phyloP scores from a whole-genome alignment of 73 alveolate species.

The Tetrahymena malaccensis region DNA sequence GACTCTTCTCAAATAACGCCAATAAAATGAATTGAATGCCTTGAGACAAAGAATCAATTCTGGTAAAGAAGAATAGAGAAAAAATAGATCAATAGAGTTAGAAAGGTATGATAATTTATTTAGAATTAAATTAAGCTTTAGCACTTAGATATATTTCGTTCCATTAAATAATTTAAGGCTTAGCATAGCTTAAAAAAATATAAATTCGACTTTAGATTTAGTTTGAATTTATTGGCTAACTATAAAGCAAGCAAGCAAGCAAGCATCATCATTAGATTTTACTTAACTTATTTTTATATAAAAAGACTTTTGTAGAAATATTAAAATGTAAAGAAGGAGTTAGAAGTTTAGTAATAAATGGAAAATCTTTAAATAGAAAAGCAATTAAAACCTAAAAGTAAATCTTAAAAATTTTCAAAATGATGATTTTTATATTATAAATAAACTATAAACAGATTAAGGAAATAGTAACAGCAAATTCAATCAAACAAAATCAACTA shows the following conservation, averaged over 20 bases:
- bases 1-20: constrained; percentile 13
- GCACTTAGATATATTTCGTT: not conserved
- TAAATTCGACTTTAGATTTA: too few species aligned
- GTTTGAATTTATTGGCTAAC: too few species aligned
- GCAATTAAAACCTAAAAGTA: constrained; percentile 23
- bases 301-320: constrained; percentile 41
- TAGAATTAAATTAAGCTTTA: too few species aligned
- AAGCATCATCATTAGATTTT: not conserved
- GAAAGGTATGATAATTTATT: constrained; percentile 22
- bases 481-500: not conserved
- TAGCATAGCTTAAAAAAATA: too few species aligned
- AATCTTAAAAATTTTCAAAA: not conserved
- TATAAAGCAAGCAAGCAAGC: not conserved
- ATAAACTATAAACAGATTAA: not conserved
- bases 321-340: constrained; percentile 46
- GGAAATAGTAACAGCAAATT: not conserved
- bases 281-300: not conserved
- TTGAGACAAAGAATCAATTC: constrained; percentile 34
- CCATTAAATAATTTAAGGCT: not conserved
- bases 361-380: constrained; percentile 23
- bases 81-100: constrained; percentile 35
- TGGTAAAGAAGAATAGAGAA: constrained; percentile 40
- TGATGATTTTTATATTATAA: not conserved
- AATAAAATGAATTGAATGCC: constrained; percentile 40
- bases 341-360: constrained; percentile 34